Evolutionary conservation across 768 basidiomycete species (phyloP).

Genomic region (Candolleomyces aberdarensis): DNA sequence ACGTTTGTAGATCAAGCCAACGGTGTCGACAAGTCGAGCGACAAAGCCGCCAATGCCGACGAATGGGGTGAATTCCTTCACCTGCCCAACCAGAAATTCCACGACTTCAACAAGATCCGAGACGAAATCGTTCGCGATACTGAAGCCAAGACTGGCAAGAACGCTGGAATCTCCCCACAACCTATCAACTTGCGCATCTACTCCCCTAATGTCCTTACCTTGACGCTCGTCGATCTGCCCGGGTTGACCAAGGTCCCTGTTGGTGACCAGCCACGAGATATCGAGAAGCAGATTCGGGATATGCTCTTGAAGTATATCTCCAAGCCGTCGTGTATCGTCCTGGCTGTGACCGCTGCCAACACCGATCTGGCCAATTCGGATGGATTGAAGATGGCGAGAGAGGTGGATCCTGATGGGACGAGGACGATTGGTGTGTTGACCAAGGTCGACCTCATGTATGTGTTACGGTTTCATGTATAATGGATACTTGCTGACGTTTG

Average conservation of each 20-base stretch:
- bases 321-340: slow-evolving; percentile 92
- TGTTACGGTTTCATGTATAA: slow-evolving; percentile 12
- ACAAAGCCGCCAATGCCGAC: slow-evolving; percentile 82
- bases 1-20: slow-evolving; percentile 37
- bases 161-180: slow-evolving; percentile 95
- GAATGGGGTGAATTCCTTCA: slow-evolving; percentile 99
- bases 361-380: slow-evolving; percentile 98
- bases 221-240: slow-evolving; percentile 96
- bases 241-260: slow-evolving; percentile 95
- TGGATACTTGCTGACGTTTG: slow-evolving; percentile 3
- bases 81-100: slow-evolving; percentile 95
- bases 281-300: slow-evolving; percentile 95
- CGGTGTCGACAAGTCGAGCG: slow-evolving; percentile 48
- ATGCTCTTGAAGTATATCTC: slow-evolving; percentile 96
- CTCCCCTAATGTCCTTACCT: slow-evolving; percentile 95
- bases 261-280: slow-evolving; percentile 95
- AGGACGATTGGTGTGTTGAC: slow-evolving; percentile 98
- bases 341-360: slow-evolving; percentile 95
- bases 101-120: slow-evolving; percentile 95
- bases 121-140: slow-evolving; percentile 97
- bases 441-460: slow-evolving; percentile 96
- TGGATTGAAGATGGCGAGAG: slow-evolving; percentile 91
- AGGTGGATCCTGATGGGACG: slow-evolving; percentile 95
- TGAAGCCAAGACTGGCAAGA: slow-evolving; percentile 97
- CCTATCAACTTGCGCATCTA: slow-evolving; percentile 98